Evolutionary conservation across 768 basidiomycete genomes (phyloP).

Genomic region (Trametes meyenii): DNA sequence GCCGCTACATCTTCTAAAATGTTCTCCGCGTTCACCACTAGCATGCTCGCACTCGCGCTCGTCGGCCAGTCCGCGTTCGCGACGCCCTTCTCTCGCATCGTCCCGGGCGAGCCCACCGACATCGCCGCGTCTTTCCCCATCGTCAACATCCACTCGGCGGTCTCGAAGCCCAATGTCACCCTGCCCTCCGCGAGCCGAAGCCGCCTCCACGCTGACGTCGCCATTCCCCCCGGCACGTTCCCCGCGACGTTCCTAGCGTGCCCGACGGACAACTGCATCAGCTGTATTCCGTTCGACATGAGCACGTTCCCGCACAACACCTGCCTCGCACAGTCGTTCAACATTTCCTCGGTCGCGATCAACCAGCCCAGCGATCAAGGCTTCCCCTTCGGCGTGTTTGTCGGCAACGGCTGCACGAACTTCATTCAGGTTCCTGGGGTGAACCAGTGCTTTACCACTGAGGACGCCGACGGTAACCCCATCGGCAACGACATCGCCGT

Average conservation of each 20-base stretch:
- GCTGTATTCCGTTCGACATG: constrained; percentile 8
- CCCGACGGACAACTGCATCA: constrained; percentile 8
- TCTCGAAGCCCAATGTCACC: neutral
- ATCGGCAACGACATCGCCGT: neutral
- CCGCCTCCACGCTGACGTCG: neutral
- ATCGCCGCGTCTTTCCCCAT: constrained; percentile 3
- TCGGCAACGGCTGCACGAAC: neutral
- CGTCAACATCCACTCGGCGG: neutral
- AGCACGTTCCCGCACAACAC: constrained; percentile 6
- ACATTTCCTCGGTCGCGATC: constrained; percentile 33
- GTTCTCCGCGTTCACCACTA: constrained; percentile 1
- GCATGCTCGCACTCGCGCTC: neutral
- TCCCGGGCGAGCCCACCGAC: neutral
- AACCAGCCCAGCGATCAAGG: constrained; percentile 12
- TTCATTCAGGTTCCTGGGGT: constrained; percentile 7
- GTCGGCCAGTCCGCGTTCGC: constrained; percentile 22
- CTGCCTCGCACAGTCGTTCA: constrained; percentile 1
- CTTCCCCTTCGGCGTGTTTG: constrained; percentile 10
- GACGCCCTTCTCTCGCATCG: constrained; percentile 38
- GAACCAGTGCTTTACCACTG: constrained; percentile 9
- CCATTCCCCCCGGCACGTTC: neutral
- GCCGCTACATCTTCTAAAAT: neutral
- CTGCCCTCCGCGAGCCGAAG: neutral
- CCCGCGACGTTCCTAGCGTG: constrained; percentile 7
- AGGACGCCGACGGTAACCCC: neutral